Base-by-base conservation (phyloP, 2,329 filamentous ascomycete species). In the Stagonosporopsis vannaccii region DNA sequence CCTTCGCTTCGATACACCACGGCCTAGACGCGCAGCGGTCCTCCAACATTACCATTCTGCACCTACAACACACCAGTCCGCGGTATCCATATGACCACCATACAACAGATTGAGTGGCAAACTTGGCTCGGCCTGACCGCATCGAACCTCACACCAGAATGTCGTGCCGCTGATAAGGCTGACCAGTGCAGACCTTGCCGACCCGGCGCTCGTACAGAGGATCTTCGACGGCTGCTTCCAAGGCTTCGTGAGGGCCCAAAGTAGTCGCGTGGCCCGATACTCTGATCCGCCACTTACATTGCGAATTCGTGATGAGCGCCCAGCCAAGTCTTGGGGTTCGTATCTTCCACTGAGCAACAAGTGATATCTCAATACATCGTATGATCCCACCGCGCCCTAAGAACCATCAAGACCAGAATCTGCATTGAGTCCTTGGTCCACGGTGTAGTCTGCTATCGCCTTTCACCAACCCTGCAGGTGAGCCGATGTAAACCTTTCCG, bases 111-210 rank as follows among this genome's bases (percentile, higher is more conserved):
- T 8, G 30, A 39, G 26, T 39, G 49, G 26, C 41, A 35, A 36
- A 4, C 15, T 26, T 44, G 41, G 40, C n/a, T 13, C 30, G 37
- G 12, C 25, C n/a, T 7, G 4, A 28, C 13, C n/a, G 33, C 26
- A 40, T 43, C 15, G 17, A 30, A 2, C 19, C 23, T 15, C 19
- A 19, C 11, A 39, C 9, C 26, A 19, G 4, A 17, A 26, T 17
- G 22, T 32, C 19, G 11, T 6, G 15, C 15, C 32, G 17, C 50
- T 55, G 26, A 55, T 45, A 50, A 45, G 52, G 40, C 45, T 50
- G 40, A 25, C 11, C n/a, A n/a, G 17, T 37, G 17, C 45, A 26
- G 39, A 32, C 9, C 3, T 12, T 48, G 30, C 33, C 25, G 25
- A 26, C 25, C 32, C 30, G 12, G 8, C 5, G 6, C 15, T 55